phyloP scores from a whole-genome alignment of 164 flowering plant species.

The Nelumbo lutea region DNA sequence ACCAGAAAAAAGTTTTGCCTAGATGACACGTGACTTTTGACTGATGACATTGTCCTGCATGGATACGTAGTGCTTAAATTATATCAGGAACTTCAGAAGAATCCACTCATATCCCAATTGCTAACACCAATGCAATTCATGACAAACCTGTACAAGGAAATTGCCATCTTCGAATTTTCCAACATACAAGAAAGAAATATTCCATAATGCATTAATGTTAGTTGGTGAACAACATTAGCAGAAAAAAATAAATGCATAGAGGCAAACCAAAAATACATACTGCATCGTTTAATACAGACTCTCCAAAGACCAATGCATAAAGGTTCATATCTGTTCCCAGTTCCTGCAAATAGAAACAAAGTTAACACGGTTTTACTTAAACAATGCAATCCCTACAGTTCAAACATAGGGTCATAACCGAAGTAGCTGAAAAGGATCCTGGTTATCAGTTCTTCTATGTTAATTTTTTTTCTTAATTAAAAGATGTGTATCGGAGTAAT shows the following conservation, averaged over 20 bases:
- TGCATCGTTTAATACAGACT: conserved; percentile 98
- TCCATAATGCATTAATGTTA: conserved; percentile 10
- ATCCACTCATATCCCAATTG: background rate
- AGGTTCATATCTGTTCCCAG: conserved; percentile 92
- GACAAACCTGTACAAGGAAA: conserved; percentile 91
- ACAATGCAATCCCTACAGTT: background rate
- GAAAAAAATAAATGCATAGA: background rate
- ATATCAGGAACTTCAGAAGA: background rate
- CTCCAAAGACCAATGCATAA: conserved; percentile 98
- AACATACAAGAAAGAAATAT: conserved; percentile 11
- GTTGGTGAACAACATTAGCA: conserved; percentile 5
- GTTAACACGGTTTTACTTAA: background rate
- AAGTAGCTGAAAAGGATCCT: too few species aligned
- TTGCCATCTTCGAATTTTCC: conserved; percentile 75
- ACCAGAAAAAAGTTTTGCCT: conserved; percentile 66
- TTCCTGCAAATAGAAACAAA: conserved; percentile 46
- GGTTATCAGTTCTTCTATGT: too few species aligned
- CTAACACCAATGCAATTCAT: background rate
- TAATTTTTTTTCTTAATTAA: too few species aligned
- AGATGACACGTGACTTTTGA: conserved; percentile 66
- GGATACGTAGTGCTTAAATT: background rate
- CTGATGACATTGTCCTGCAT: conserved; percentile 84
- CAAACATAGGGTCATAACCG: background rate
- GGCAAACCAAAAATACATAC: conserved; percentile 43
- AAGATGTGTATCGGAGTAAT: too few species aligned